Base-by-base conservation (phyloP, 2,329 filamentous ascomycete genomes). In the Rutstroemia sp. region DNA sequence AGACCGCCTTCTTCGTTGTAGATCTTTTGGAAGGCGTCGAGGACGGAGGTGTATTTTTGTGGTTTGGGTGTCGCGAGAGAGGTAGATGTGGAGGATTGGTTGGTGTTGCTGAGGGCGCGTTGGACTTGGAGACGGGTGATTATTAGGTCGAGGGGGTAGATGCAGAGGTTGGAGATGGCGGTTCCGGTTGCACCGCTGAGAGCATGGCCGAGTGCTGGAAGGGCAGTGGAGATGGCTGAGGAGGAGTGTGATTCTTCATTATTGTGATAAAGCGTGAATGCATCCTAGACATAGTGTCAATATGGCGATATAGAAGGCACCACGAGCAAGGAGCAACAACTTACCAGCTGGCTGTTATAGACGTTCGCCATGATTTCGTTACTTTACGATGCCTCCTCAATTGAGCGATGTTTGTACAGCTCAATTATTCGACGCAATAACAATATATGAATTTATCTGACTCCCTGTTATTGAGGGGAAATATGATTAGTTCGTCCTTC, bases 121-220 rank as follows among this genome's bases (percentile, higher is more conserved):
- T 94, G 89, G 3, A 89, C 87, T 72, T 95, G 90, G 48, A 95
- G 78, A 27, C 90, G 82, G 25, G 90, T 91, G 55, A 90, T 86
- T 60, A 94, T 82, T 45, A 95, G 80, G 65, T 89, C 87, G 57
- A 95, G 79, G 1, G 91, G 92, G 68, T 95, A 95, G 5, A 89
- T 84, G 54, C 84, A 73, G 48, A 90, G 78, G 64, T 92, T 92
- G 10, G 90, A 88, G 58, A 92, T 79, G 16, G 88, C 87, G 0
- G 89, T 87, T 38, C 89, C 90, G 0, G 84, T 75, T 5, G 89
- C 87, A 51, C 91, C 91, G 4, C 90, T 90, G 34, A 89, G 71
- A 54, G 89, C 91, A 74, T 95, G 90, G 46, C 89, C 87, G 8
- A 95, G 75, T 37, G 89, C 88, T 50, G 88, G 87, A 4, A 94